Evolutionary conservation across 23 red algal species (phyloP), one percentile per base, ranked within the genome.

Genomic region (Pyropia haitanensis): DNA sequence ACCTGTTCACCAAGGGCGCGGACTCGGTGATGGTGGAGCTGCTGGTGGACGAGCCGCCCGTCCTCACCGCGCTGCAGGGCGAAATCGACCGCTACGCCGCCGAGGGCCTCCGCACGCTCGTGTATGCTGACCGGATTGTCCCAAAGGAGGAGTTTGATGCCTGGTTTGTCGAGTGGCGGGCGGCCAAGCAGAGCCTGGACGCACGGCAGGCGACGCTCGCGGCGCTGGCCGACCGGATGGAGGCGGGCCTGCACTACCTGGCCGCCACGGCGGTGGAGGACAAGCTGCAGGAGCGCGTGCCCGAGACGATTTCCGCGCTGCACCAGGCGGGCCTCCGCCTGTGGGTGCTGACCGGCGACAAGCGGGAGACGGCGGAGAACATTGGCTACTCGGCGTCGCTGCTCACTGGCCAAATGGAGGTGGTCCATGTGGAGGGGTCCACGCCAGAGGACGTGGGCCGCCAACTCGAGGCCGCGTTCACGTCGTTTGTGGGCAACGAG

Each of bases 81-180:
- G 70, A 78, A 18, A 24, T 76, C 3, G 80, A 85, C 58, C 60
- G 62, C 56, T 66, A 69, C 39, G 80, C 67, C 17, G 63, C 80
- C 18, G 71, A 74, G n/a, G 67, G 63, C 14, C 60, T 85, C 28
- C 70, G 61, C 30, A 71, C 70, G 28, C 62, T 85, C 48, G 26
- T 57, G 20, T 63, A 56, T 49, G 72, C 60, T 9, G 32, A 30
- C 18, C 58, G 62, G 1, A 25, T 26, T 12, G 27, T 77, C 20
- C 34, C 54, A 4, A 25, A 67, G 49, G 10, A 32, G 1, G 60
- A 77, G 56, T 77, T 56, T 56, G 60, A 21, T 14, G 20, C 53
- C 19, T 77, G 60, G 60, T 30, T 39, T 48, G 18, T 12, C 3
- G 34, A 63, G 57, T 63, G 34, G 56, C 30, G 52, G 57, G 17